Conservation (phyloP, 805 yeast genomes). For the Metschnikowia kofuensis region DNA sequence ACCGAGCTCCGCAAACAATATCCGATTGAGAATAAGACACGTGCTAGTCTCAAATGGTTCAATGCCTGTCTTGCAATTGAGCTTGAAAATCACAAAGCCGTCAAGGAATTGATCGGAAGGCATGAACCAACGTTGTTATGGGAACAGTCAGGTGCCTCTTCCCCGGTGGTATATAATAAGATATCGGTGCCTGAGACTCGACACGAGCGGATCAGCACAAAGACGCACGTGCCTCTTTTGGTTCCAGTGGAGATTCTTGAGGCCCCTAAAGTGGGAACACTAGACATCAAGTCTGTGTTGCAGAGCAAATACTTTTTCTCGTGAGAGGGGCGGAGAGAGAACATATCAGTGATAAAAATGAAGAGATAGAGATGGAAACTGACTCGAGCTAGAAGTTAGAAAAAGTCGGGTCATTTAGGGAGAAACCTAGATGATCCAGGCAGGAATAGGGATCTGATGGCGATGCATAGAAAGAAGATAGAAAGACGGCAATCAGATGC, state of each 20-base stretch:
- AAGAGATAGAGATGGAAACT: not conserved
- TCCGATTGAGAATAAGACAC: not conserved
- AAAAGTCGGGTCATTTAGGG: too few species aligned
- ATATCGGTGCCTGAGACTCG: not conserved
- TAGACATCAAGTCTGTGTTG: constrained; percentile 31
- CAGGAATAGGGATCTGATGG: too few species aligned
- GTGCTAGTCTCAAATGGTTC: not conserved
- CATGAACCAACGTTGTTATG: constrained; percentile 25
- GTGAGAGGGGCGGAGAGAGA: not conserved
- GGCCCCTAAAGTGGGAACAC: constrained; percentile 30
- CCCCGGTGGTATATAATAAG: constrained; percentile 6
- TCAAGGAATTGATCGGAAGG: constrained; percentile 16
- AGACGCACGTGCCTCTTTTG: constrained; percentile 24
- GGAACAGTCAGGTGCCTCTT: constrained; percentile 4
- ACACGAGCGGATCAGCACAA: not conserved
- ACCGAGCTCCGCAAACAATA: constrained; percentile 4
- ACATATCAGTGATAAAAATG: not conserved
- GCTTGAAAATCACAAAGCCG: constrained; percentile 5
- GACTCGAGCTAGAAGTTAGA: too few species aligned
- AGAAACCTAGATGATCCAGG: too few species aligned
- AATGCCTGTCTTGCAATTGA: constrained; percentile 12
- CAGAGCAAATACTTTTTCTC: constrained; percentile 38
- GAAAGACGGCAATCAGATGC: too few species aligned
- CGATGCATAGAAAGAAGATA: too few species aligned
- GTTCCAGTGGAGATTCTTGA: constrained; percentile 29